Percentiles rank a stretch among this genome's conserved stretches.
phyloP scores from a whole-genome alignment of 257 asterid species.

The Fraxinus pennsylvanica region DNA sequence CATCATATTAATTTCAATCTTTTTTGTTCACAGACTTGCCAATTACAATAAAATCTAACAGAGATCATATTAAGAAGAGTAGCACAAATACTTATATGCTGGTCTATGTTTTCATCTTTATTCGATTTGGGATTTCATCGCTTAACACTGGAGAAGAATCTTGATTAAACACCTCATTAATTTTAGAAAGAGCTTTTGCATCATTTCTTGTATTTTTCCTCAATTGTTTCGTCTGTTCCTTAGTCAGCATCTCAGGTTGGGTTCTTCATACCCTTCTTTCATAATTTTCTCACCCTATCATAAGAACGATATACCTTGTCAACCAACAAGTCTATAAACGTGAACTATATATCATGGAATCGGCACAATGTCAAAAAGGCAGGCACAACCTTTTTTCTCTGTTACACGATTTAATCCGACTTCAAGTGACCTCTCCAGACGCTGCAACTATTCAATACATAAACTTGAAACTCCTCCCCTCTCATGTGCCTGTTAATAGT shows the following conservation, averaged over 20 bases:
- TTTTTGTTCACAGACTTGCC: too few relatives aligned
- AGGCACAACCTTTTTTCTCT: constrained; percentile 54
- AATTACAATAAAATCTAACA: too few relatives aligned
- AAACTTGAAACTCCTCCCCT: constrained; percentile 85
- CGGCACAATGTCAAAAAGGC: background rate
- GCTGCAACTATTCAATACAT: constrained; percentile 73
- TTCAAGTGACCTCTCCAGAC: constrained; percentile 71
- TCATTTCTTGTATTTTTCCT: background rate
- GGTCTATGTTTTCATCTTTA: too few relatives aligned
- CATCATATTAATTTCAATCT: too few relatives aligned
- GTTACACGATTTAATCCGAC: constrained; percentile 67
- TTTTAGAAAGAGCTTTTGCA: constrained; percentile 12
- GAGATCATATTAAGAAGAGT: too few relatives aligned
- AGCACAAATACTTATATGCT: too few relatives aligned
- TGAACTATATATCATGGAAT: background rate
- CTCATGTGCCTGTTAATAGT: constrained; percentile 67
- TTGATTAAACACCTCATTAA: background rate
- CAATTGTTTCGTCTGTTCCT: background rate
- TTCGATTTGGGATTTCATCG: too few relatives aligned
- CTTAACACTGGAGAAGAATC: background rate
- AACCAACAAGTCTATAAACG: background rate
- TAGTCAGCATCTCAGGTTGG: background rate
- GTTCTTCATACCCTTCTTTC: constrained; percentile 33
- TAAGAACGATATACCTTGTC: background rate
- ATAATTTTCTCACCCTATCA: constrained; percentile 69